phyloP scores from a whole-genome alignment of 2,329 filamentous ascomycete species.

The Fusarium sp. region DNA sequence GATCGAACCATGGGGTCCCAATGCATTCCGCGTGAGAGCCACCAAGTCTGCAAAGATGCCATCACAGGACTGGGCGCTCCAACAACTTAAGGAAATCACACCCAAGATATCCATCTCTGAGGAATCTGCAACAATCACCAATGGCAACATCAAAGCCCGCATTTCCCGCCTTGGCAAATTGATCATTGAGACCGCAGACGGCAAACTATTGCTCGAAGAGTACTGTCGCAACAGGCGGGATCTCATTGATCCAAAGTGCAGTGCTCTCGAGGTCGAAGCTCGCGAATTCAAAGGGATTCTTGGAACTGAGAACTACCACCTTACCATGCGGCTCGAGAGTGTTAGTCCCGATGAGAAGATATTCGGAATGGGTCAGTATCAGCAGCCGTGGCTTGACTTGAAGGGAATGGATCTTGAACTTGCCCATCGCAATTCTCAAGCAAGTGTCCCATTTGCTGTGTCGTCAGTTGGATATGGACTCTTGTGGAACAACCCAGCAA shows the following conservation, averaged over 20 bases:
- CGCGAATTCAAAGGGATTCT: slow-evolving; percentile 68
- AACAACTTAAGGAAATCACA: background rate
- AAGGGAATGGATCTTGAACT: slow-evolving; percentile 73
- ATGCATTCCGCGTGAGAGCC: slow-evolving; percentile 17
- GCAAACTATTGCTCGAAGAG: slow-evolving; percentile 50
- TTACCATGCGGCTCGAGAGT: slow-evolving; percentile 70
- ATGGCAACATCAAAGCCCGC: slow-evolving; percentile 50
- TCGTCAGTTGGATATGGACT: slow-evolving; percentile 72
- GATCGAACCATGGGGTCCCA: slow-evolving; percentile 24
- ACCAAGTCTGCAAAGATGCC: slow-evolving; percentile 12
- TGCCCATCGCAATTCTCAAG: slow-evolving; percentile 75
- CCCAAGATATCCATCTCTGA: slow-evolving; percentile 9
- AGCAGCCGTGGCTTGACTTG: slow-evolving; percentile 72
- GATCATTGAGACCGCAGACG: slow-evolving; percentile 45
- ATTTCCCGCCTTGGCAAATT: slow-evolving; percentile 50
- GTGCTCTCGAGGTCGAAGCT: slow-evolving; percentile 66
- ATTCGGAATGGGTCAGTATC: slow-evolving; percentile 78
- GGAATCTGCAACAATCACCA: slow-evolving; percentile 24
- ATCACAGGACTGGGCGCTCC: slow-evolving; percentile 19
- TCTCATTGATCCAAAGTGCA: slow-evolving; percentile 69
- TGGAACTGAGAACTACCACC: slow-evolving; percentile 63
- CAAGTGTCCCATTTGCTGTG: slow-evolving; percentile 71
- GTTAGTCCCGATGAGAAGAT: slow-evolving; percentile 67
- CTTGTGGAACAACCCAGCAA: slow-evolving; percentile 74
- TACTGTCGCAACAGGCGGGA: slow-evolving; percentile 50